Evolutionary conservation across 2,329 filamentous ascomycete species (phyloP), one percentile per base, ranked within the genome.

Genomic region (Dactylellina leptospora): DNA sequence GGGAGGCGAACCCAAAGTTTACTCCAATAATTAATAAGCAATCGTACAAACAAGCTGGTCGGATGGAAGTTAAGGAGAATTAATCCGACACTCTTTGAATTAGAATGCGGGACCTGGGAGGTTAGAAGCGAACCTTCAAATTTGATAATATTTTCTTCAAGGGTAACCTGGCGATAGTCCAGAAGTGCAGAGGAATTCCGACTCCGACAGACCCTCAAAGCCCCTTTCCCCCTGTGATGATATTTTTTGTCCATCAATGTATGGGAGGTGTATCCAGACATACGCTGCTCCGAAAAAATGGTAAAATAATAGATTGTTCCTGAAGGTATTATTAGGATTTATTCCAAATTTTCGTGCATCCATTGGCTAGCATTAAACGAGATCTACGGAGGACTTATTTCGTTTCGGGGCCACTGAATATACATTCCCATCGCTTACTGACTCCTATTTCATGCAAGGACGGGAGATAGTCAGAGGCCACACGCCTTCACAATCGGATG

Each of bases 391-490:
- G 27, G 33, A 10, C 22, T 27, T 42, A 55, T 25, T 40, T 55
- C 33, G 28, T 54, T 54, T 23, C 18, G 9, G 11, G n/a, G 11
- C n/a, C 23, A 23, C n/a, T 30, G 50, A 40, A n/a, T 40, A 18
- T 18, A 25, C 45, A 48, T 48, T 20, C 5, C 23, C 47, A 22
- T 55, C 51, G 51, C 51, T 42, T 42, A 42, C 4, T 40, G 33
- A 55, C 33, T 55, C 51, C 36, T 55, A 55, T 55, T 58, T 58
- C 40, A 58, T 58, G 54, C 54, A 58, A 58, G 54, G 22, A 58
- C 54, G 40, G 54, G 54, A 58, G 54, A 36, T 47, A 11, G 40
- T 58, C 54, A 28, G 53, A 44, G 13, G 20, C 40, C 25, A 33
- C n/a, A 25, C 33, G 16, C 4, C 48, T 54, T 16, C 16, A 54